Evolutionary conservation across 495 filamentous ascomycete genomes (phyloP), one percentile per base, ranked within the genome.

Genomic region (Penicillium psychrofluorescens): DNA sequence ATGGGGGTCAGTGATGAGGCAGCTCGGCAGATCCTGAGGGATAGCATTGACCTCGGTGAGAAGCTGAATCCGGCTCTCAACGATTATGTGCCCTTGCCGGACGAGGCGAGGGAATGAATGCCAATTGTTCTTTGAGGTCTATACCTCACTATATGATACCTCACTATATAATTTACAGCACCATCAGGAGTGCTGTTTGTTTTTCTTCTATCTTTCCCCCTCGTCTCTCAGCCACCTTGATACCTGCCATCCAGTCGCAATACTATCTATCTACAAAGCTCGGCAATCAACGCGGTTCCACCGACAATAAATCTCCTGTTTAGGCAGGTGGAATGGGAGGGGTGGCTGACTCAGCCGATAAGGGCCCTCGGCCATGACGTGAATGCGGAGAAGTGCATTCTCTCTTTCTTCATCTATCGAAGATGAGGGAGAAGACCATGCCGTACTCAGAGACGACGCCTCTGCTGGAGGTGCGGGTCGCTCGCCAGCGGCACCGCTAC

Each of bases 11-110:
- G 65, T 6, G 77, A 78, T 41, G 78, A 79, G 36, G 59, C 72
- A 48, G 88, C 90, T 11, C 72, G 84, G 54, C 58, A 67, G 41
- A 80, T 95, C 14, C 51, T 97, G 52, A 59, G 71, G 8, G 84
- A 90, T 28, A 95, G 88, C 57, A 75, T 76, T 16, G 76, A 77
- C n/a, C 62, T 96, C 11, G 91, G 91, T 9, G 79, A 89, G 50
- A 67, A 86, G 43, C 45, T 96, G 41, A 79, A 94, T 55, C 79
- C 83, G 45, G 76, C 77, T 14, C 60, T 70, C 37, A 68, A 75
- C 43, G 84, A 88, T 49, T 68, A 78, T 16, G 74, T 84, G 33
- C 67, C 62, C 5, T 61, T 76, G 36, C 64, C 69, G 6, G 54
- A 39, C 11, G 50, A 54, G 11, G 42, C 30, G 7, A 37, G 45